phyloP scores from a whole-genome alignment of 1,139 yeast species.

The Debaryomyces fabryi region DNA sequence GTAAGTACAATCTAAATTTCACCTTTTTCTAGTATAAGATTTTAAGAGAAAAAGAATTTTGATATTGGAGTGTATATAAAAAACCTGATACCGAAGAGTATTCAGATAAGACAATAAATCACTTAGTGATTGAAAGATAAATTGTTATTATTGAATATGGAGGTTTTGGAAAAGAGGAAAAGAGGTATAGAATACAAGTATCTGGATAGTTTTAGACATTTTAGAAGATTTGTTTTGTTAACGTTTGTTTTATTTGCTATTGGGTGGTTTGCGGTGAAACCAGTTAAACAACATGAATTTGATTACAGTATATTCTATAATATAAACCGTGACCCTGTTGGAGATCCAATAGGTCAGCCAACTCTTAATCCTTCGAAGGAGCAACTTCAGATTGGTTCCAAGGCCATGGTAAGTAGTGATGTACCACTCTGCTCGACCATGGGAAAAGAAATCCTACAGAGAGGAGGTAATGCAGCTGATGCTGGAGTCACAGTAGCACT shows the following conservation, averaged over 20 bases:
- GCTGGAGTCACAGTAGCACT: constrained; percentile 88
- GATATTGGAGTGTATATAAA: constrained; percentile 2
- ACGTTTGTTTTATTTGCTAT: neutral
- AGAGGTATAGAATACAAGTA: neutral
- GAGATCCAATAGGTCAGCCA: constrained; percentile 37
- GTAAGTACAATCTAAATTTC: neutral
- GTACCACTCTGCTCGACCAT: constrained; percentile 69
- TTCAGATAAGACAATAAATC: neutral
- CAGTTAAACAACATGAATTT: neutral
- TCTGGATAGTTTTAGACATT: neutral
- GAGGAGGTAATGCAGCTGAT: constrained; percentile 85
- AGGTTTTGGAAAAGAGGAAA: neutral
- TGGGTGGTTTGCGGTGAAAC: constrained; percentile 1
- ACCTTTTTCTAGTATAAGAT: neutral
- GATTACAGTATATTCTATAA: constrained; percentile 7
- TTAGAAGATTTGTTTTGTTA: neutral
- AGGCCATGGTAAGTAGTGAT: constrained; percentile 80
- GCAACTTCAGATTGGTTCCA: constrained; percentile 32
- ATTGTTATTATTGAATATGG: neutral
- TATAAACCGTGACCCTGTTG: constrained; percentile 26
- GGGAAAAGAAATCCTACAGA: constrained; percentile 61
- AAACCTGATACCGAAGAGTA: neutral
- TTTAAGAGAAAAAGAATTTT: neutral
- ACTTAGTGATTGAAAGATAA: neutral
- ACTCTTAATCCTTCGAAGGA: constrained; percentile 33